A percentile compares a stretch with the other conserved stretches of the same genome.
phyloP scores from a whole-genome alignment of 2,329 filamentous ascomycete species.

The Pestalotiopsis sp. region DNA sequence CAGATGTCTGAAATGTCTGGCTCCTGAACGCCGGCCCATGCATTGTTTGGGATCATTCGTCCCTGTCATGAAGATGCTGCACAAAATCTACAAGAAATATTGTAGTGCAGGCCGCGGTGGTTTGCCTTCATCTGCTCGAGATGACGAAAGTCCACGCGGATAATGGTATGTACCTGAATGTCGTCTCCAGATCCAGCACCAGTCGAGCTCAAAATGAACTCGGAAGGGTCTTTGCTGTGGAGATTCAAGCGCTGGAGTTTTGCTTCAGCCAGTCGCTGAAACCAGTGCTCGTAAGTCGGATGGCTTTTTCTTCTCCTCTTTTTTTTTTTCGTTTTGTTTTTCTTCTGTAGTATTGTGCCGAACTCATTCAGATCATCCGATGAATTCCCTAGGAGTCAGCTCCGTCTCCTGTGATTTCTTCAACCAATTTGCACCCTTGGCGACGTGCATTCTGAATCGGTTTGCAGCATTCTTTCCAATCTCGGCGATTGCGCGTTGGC shows the following conservation, averaged over 20 bases:
- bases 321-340: no score
- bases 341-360: not conserved
- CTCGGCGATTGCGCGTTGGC: slow-evolving; percentile 35
- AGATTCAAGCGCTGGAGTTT: not conserved
- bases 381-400: not conserved
- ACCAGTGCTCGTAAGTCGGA: not conserved
- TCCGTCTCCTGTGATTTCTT: slow-evolving; percentile 15
- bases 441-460: slow-evolving; percentile 21
- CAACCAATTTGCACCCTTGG: slow-evolving; percentile 22
- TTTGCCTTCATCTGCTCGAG: not conserved
- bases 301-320: not conserved
- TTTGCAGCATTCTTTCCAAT: slow-evolving; percentile 33
- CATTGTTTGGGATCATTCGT: not conserved
- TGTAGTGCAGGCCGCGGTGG: not conserved
- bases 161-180: not conserved
- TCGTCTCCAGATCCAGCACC: not conserved
- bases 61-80: not conserved
- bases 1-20: not conserved
- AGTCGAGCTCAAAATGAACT: not conserved
- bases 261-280: not conserved
- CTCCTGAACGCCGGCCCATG: not conserved
- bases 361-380: not conserved
- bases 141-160: not conserved
- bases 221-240: not conserved
- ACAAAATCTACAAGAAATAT: not conserved